Evolutionary conservation across 176 grass and related monocot species (phyloP).

Genomic region (Oryza australiensis): DNA sequence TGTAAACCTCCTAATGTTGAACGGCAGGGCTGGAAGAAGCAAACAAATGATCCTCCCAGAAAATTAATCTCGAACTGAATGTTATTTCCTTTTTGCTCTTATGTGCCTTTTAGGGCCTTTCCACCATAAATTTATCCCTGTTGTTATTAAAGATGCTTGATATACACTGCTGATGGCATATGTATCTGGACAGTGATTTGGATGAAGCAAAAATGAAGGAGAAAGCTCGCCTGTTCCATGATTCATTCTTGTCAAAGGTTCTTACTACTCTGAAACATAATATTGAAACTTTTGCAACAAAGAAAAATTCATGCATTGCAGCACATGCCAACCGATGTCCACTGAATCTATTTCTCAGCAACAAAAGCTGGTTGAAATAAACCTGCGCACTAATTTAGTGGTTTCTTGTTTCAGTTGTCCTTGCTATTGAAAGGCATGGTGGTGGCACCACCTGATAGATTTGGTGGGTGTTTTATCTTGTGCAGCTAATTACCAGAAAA

Average conservation of each 20-base stretch:
- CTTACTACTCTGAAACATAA: constrained; percentile 2
- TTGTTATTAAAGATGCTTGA: constrained; percentile 26
- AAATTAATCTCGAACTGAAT: neutral
- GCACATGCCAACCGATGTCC: neutral
- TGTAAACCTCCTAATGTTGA: neutral
- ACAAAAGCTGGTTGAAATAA: constrained; percentile 26
- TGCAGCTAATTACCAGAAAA: constrained; percentile 26
- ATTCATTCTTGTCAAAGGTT: constrained; percentile 92
- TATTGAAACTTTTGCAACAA: constrained; percentile 7
- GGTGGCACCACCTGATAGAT: constrained; percentile 96
- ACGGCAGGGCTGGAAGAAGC: neutral
- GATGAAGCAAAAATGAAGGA: constrained; percentile 82
- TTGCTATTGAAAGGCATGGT: constrained; percentile 98
- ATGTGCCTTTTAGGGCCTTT: neutral
- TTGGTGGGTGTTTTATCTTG: constrained; percentile 58
- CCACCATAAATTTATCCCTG: neutral
- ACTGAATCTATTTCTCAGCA: constrained; percentile 15
- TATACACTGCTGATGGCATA: constrained; percentile 13
- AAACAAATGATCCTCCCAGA: neutral
- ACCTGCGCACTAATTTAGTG: neutral
- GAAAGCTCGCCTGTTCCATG: constrained; percentile 77
- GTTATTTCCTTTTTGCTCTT: neutral
- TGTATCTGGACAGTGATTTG: constrained; percentile 57
- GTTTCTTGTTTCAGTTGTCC: constrained; percentile 67
- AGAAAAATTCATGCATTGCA: neutral